These are phyloP conservation scores for Lophium mytilinum DNA, from an alignment of 495 filamentous ascomycete genomes.

Conservation along the genomic window DNA sequence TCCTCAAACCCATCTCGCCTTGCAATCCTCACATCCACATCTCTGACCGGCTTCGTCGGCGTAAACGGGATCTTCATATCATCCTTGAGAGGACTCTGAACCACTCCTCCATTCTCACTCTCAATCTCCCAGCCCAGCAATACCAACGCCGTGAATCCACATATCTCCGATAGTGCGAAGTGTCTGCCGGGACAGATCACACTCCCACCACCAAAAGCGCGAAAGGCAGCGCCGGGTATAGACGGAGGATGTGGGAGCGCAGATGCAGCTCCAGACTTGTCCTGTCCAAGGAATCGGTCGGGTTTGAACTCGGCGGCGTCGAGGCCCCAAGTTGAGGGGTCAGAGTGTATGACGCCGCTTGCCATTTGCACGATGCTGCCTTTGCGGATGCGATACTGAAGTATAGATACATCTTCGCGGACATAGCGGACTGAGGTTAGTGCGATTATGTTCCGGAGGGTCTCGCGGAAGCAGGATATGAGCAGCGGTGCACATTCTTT, in stretches of 20 bases:
- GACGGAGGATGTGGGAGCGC: background rate
- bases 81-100: background rate
- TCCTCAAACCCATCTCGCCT: slow-evolving; percentile 7
- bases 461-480: background rate
- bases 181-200: slow-evolving; percentile 41
- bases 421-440: background rate
- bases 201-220: slow-evolving; percentile 37
- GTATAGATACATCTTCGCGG: slow-evolving; percentile 1
- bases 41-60: slow-evolving; percentile 5
- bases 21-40: slow-evolving; percentile 12
- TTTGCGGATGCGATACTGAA: background rate
- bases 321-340: background rate
- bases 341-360: background rate
- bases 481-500: background rate
- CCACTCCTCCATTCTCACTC: slow-evolving; percentile 20
- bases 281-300: background rate
- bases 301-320: background rate
- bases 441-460: background rate
- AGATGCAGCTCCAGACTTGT: background rate
- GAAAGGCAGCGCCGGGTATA: slow-evolving; percentile 16
- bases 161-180: slow-evolving; percentile 37
- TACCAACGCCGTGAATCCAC: slow-evolving; percentile 33
- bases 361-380: background rate
- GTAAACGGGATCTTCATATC: slow-evolving; percentile 3
- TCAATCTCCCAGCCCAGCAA: slow-evolving; percentile 35